phyloP scores from a whole-genome alignment of 345 rosid species.

The Aethionema arabicum region DNA sequence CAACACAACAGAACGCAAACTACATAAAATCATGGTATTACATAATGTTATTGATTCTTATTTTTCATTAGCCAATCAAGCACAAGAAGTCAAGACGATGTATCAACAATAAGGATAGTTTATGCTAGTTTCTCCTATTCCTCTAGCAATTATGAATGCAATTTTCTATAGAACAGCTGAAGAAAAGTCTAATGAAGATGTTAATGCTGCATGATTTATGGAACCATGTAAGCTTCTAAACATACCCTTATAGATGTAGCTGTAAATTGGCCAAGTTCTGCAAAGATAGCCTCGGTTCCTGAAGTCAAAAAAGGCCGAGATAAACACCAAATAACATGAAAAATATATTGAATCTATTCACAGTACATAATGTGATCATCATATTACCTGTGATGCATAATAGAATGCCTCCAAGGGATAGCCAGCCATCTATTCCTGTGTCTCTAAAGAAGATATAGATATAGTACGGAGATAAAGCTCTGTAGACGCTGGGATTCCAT shows the following conservation, averaged over 20 bases:
- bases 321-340: conserved; percentile 12
- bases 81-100: background rate
- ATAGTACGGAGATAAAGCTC: conserved; percentile 84
- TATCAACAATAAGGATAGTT: background rate
- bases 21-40: conserved; percentile 41
- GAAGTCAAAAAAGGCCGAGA: conserved; percentile 33
- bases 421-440: conserved; percentile 82
- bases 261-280: conserved; percentile 72
- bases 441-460: conserved; percentile 60
- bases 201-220: conserved; percentile 5
- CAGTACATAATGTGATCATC: background rate
- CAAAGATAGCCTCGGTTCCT: conserved; percentile 88
- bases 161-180: background rate
- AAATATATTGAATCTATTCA: background rate
- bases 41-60: conserved; percentile 21
- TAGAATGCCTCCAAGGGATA: conserved; percentile 79
- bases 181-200: background rate
- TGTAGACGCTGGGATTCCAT: conserved; percentile 77
- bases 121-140: conserved; percentile 15
- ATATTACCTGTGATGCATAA: conserved; percentile 77
- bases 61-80: background rate
- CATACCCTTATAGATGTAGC: conserved; percentile 79
- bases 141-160: conserved; percentile 1
- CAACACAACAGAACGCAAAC: conserved; percentile 71
- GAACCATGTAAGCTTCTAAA: conserved; percentile 7